These are phyloP conservation scores for Paecilomyces variotii DNA, from an alignment of 2,329 filamentous ascomycete species.

Conservation along the genomic window DNA sequence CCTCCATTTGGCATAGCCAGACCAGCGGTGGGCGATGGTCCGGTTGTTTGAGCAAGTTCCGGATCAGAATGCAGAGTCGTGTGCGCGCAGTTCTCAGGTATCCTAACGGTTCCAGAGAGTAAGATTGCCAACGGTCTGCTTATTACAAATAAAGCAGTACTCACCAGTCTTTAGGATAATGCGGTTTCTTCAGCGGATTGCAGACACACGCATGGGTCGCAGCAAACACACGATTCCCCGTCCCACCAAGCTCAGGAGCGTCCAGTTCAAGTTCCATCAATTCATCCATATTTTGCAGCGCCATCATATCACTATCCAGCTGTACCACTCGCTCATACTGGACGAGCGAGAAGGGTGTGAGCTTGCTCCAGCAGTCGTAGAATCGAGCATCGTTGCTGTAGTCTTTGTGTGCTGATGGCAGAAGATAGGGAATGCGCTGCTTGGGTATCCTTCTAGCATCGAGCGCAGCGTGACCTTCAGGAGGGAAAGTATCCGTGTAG, in stretches of 20 bases:
- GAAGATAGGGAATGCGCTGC: slow-evolving; percentile 63
- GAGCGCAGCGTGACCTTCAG: slow-evolving; percentile 61
- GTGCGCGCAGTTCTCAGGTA: slow-evolving; percentile 54
- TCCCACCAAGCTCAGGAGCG: slow-evolving; percentile 40
- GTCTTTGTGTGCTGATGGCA: slow-evolving; percentile 57
- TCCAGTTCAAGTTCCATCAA: slow-evolving; percentile 77
- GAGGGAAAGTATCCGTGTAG: slow-evolving; percentile 70
- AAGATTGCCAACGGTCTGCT: background rate
- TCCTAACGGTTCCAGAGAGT: slow-evolving; percentile 18
- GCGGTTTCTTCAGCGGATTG: slow-evolving; percentile 68
- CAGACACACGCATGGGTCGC: slow-evolving; percentile 79
- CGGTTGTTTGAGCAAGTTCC: slow-evolving; percentile 43
- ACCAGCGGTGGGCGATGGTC: slow-evolving; percentile 43
- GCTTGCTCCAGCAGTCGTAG: slow-evolving; percentile 85
- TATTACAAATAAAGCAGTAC: slow-evolving; percentile 6
- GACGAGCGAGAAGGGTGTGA: slow-evolving; percentile 66
- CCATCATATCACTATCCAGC: slow-evolving; percentile 83
- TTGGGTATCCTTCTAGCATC: slow-evolving; percentile 60
- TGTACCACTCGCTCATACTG: slow-evolving; percentile 75
- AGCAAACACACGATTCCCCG: slow-evolving; percentile 63
- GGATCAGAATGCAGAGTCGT: slow-evolving; percentile 48
- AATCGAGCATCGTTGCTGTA: slow-evolving; percentile 74
- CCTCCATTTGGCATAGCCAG: slow-evolving; percentile 54
- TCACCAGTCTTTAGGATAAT: slow-evolving; percentile 70
- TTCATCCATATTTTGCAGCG: slow-evolving; percentile 80